phyloP scores from a whole-genome alignment of 768 basidiomycete species.

The Hericium erinaceus region DNA sequence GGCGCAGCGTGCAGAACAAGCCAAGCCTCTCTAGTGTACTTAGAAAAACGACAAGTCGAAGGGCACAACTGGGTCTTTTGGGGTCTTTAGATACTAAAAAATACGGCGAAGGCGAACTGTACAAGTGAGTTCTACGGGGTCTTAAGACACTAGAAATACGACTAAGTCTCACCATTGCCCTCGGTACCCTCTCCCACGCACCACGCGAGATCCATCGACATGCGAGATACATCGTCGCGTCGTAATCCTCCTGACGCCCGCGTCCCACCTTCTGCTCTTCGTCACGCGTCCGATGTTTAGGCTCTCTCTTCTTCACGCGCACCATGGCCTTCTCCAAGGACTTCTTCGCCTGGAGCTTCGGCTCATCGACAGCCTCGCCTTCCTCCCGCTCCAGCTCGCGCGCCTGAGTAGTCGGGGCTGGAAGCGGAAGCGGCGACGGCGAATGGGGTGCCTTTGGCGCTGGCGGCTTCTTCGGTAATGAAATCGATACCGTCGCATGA shows the following conservation, averaged over 20 bases:
- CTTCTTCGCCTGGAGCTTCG: background rate
- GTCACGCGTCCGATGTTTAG: slow-evolving; percentile 43
- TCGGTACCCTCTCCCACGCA: too few relatives aligned
- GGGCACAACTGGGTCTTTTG: too few relatives aligned
- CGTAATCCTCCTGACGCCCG: slow-evolving; percentile 67
- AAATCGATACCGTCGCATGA: slow-evolving; percentile 19
- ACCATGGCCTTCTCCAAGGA: slow-evolving; percentile 5
- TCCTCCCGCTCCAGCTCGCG: background rate
- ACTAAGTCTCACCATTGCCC: too few relatives aligned
- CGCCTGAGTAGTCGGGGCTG: slow-evolving; percentile 3
- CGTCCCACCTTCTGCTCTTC: slow-evolving; percentile 63
- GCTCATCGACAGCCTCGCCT: background rate
- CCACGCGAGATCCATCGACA: too few relatives aligned
- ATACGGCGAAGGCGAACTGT: too few relatives aligned
- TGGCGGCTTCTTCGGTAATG: slow-evolving; percentile 20
- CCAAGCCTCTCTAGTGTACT: too few relatives aligned
- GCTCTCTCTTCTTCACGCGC: slow-evolving; percentile 29
- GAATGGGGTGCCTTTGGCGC: slow-evolving; percentile 40
- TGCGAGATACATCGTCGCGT: too few relatives aligned
- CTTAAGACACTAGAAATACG: too few relatives aligned
- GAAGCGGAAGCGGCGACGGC: slow-evolving; percentile 13
- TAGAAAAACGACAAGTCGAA: too few relatives aligned
- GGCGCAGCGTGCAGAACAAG: too few relatives aligned
- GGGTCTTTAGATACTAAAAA: too few relatives aligned
- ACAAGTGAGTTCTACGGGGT: too few relatives aligned